Base-by-base conservation (phyloP, 257 asterid genomes). In the Solanum etuberosum region DNA sequence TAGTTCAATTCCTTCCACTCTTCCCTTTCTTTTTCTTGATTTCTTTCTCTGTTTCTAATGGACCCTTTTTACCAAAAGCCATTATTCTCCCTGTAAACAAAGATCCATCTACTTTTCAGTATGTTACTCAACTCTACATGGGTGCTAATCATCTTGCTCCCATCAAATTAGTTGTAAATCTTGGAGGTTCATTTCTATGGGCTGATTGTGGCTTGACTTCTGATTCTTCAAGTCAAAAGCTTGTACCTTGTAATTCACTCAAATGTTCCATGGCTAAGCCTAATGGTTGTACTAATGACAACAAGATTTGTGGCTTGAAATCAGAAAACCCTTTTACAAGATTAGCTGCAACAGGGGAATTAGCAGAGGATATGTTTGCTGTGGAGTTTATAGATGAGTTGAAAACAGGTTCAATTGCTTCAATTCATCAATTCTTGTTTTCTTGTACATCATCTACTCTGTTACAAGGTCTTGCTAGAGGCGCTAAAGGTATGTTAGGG, bases 221-320 rank as follows among this genome's bases (percentile, higher is more conserved):
- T 48, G 59, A 48, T 48, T 83, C 87, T 63, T 31, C 86, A 61
- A 92, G 92, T 70, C 92, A 81, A 7, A 51, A 78, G 43, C 90
- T 92, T 90, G 76, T 94, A 85, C 77, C 43, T 3, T 83, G 91
- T 59, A 91, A 89, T 86, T 95, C 98, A 21, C 89, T 94, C 4
- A 88, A 93, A 82, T 96, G 98, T 34, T 92, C 96, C 23, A 94
- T 94, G 98, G 93, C 94, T 4, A 91, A 83, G 59, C 84, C 93
- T 57, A 85, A 54, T 76, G 88, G 89, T 2, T 86, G 95, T 84
- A 89, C 84, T 20, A 76, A 43, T 84, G 86, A 21, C 67, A 59
- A 89, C 83, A 89, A 90, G 91, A 90, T 42, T 54, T 96, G 99
- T 72, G 74, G 86, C 51, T 43, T 96, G 59, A 90, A 67, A 20